Evolutionary conservation across 805 yeast species (phyloP).

Genomic region (Myxozyma neglecta): DNA sequence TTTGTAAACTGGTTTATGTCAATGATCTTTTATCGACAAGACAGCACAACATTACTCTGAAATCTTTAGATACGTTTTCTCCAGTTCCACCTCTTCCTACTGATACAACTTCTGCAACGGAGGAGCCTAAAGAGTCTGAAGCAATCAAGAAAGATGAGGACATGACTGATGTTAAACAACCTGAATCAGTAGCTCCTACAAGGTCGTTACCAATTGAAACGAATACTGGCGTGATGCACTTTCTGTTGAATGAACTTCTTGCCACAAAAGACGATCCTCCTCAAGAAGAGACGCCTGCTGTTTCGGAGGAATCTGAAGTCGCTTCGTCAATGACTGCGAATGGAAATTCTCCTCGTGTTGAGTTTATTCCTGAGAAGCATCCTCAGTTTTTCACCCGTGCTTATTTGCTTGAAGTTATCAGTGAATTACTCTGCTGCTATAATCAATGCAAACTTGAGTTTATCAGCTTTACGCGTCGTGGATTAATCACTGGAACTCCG

Average conservation of each 20-base stretch:
- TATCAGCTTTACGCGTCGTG: constrained; percentile 63
- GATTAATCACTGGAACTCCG: constrained; percentile 19
- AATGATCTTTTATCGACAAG: constrained; percentile 6
- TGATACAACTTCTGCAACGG: constrained; percentile 7
- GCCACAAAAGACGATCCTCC: constrained; percentile 40
- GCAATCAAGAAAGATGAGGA: constrained; percentile 15
- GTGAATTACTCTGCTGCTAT: constrained; percentile 75
- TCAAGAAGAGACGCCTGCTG: background rate
- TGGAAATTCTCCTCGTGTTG: constrained; percentile 1
- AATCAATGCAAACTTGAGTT: constrained; percentile 80
- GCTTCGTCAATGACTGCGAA: background rate
- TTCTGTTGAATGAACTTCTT: constrained; percentile 67
- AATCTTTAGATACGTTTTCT: constrained; percentile 6
- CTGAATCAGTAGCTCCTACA: constrained; percentile 31
- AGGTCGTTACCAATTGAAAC: constrained; percentile 21
- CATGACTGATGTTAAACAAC: constrained; percentile 38
- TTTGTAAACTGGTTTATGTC: constrained; percentile 31
- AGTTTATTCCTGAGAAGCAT: constrained; percentile 43
- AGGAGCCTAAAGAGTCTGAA: background rate
- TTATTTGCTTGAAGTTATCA: constrained; percentile 64
- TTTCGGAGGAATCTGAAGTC: background rate
- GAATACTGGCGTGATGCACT: constrained; percentile 60
- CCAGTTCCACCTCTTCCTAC: background rate
- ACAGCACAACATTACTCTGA: constrained; percentile 21
- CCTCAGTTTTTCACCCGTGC: constrained; percentile 63